Percentiles rank a stretch among this genome's conserved stretches.
phyloP scores from a whole-genome alignment of 1,284 basidiomycete species.

The Meira nashicola region DNA sequence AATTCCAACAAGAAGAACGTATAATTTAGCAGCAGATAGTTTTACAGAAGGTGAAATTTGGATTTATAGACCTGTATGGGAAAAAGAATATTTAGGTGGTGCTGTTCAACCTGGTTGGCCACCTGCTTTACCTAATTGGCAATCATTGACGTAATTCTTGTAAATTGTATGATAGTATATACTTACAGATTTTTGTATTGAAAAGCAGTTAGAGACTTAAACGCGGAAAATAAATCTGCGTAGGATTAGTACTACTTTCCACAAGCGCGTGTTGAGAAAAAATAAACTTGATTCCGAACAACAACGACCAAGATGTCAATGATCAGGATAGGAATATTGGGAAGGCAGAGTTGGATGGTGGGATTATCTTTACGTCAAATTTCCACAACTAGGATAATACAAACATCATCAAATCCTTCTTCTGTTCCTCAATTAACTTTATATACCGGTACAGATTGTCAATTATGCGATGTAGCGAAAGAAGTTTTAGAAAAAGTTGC shows the following conservation, averaged over 20 bases:
- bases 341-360: too few species aligned
- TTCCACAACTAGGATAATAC: background rate
- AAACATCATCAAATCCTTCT: background rate
- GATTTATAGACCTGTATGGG: conserved; percentile 13
- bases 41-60: conserved; percentile 11
- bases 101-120: conserved; percentile 1
- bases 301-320: too few species aligned
- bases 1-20: background rate
- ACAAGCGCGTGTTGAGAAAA: too few species aligned
- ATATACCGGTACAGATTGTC: conserved; percentile 47
- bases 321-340: too few species aligned
- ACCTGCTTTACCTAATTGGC: conserved; percentile 4
- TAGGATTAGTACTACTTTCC: too few species aligned
- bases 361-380: too few species aligned
- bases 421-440: conserved; percentile 27
- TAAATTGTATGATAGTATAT: too few species aligned
- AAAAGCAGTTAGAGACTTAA: too few species aligned
- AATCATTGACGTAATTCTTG: background rate
- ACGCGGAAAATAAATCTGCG: too few species aligned
- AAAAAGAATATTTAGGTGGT: conserved; percentile 7
- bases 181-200: too few species aligned
- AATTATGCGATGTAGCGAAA: conserved; percentile 44
- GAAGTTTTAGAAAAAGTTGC: conserved; percentile 23
- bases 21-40: background rate
- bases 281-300: too few species aligned